A percentile compares a stretch with the other conserved stretches of the same genome.
These are phyloP conservation scores for Microstegium vimineum DNA, from an alignment of 176 grass and related monocot species.

Conservation along the genomic window DNA sequence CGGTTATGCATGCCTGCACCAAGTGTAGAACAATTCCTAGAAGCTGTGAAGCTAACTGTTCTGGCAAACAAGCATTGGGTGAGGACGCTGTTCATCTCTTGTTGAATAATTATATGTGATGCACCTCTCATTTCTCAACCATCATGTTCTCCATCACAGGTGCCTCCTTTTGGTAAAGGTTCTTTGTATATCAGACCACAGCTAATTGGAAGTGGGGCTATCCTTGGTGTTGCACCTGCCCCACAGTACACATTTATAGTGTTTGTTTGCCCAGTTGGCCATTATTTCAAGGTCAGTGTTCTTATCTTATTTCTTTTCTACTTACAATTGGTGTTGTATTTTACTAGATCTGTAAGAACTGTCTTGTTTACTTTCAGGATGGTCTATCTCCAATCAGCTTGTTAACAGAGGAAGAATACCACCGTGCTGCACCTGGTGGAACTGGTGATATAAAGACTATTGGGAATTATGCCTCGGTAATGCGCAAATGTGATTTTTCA, in stretches of 20 bases:
- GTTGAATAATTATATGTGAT: neutral
- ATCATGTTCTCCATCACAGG: constrained; percentile 36
- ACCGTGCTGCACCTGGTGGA: constrained; percentile 83
- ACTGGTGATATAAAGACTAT: constrained; percentile 91
- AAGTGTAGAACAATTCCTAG: constrained; percentile 67
- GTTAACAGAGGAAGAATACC: constrained; percentile 74
- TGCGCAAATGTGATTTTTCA: neutral
- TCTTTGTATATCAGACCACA: constrained; percentile 89
- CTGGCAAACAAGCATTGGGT: constrained; percentile 90
- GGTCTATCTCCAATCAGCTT: constrained; percentile 81
- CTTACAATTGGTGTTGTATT: neutral
- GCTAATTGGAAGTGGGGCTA: constrained; percentile 71
- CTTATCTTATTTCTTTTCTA: neutral
- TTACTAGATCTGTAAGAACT: neutral
- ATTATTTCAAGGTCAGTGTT: constrained; percentile 80
- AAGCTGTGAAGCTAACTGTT: constrained; percentile 71
- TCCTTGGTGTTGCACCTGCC: constrained; percentile 84
- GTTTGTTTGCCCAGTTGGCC: constrained; percentile 85
- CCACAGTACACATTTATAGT: constrained; percentile 81
- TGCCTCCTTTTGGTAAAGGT: constrained; percentile 79
- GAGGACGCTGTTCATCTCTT: constrained; percentile 4
- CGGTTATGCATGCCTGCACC: constrained; percentile 86
- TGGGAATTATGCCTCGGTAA: constrained; percentile 94
- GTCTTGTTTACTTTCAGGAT: constrained; percentile 48
- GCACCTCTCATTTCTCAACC: constrained; percentile 1